Evolutionary conservation across 768 basidiomycete genomes (phyloP).

Genomic region (Pisolithus marmoratus): DNA sequence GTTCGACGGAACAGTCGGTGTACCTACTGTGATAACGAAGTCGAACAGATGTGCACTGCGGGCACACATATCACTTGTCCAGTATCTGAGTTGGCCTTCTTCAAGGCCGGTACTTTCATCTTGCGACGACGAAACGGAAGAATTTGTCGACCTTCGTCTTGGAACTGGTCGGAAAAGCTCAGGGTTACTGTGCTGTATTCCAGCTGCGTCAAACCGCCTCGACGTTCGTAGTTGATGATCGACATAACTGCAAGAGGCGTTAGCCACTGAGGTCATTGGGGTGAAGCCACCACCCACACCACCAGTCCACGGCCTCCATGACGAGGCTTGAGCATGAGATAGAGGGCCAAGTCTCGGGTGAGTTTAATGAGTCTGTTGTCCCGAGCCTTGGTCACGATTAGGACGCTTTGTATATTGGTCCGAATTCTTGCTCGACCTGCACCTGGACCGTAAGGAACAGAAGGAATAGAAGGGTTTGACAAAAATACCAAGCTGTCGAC

Average conservation of each 20-base stretch:
- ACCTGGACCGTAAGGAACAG: slow-evolving; percentile 5
- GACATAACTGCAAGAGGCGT: slow-evolving; percentile 63
- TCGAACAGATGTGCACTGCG: slow-evolving; percentile 90
- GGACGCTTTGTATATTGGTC: slow-evolving; percentile 85
- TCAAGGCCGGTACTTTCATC: slow-evolving; percentile 39
- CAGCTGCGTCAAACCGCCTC: slow-evolving; percentile 89
- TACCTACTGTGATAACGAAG: slow-evolving; percentile 90
- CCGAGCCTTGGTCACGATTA: slow-evolving; percentile 96
- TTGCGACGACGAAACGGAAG: slow-evolving; percentile 47
- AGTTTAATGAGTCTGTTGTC: slow-evolving; percentile 96
- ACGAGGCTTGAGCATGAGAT: slow-evolving; percentile 86
- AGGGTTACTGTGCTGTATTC: slow-evolving; percentile 81
- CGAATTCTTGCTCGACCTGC: slow-evolving; percentile 88
- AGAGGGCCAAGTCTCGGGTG: slow-evolving; percentile 89
- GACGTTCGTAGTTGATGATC: slow-evolving; percentile 87
- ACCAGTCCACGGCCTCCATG: slow-evolving; percentile 71
- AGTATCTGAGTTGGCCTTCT: slow-evolving; percentile 92
- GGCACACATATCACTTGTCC: slow-evolving; percentile 96
- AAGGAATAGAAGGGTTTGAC: slow-evolving; percentile 1
- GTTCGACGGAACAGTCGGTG: background rate
- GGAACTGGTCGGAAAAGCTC: slow-evolving; percentile 80
- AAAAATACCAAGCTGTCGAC: slow-evolving; percentile 87
- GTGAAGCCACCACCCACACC: slow-evolving; percentile 51
- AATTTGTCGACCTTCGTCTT: slow-evolving; percentile 68
- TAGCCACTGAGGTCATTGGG: slow-evolving; percentile 6